Evolutionary conservation across 73 alveolate genomes (phyloP).

Genomic region (Blepharisma stoltei): DNA sequence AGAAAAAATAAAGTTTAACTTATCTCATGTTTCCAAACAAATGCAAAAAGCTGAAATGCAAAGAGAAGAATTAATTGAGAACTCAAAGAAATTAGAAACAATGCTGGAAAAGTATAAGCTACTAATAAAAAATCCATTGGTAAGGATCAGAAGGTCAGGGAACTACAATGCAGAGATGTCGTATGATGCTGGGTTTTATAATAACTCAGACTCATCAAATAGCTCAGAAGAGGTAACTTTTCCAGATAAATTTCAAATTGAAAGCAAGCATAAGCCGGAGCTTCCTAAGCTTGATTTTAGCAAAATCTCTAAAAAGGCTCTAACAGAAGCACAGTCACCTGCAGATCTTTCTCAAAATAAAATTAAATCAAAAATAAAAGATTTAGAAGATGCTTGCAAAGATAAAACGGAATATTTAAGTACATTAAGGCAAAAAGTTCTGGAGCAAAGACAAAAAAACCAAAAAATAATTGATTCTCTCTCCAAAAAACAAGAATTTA

Average conservation of each 20-base stretch:
- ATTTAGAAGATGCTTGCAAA: background rate
- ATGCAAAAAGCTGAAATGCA: conserved; percentile 10
- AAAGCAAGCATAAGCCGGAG: background rate
- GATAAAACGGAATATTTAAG: background rate
- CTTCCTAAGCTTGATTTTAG: conserved; percentile 1
- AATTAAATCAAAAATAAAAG: background rate
- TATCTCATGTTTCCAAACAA: background rate
- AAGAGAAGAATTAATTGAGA: background rate
- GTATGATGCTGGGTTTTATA: background rate
- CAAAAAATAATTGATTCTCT: background rate
- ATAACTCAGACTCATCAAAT: background rate
- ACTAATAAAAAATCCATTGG: background rate
- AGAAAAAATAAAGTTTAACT: background rate
- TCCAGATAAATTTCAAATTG: conserved; percentile 12
- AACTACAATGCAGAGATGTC: background rate
- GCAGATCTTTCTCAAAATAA: background rate
- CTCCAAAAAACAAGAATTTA: background rate
- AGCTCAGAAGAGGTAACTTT: background rate
- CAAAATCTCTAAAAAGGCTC: background rate
- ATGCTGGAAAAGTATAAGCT: background rate
- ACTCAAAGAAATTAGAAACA: background rate
- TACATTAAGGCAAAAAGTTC: background rate
- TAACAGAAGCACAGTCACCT: background rate
- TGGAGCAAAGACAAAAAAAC: background rate
- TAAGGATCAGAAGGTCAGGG: background rate